phyloP scores from a whole-genome alignment of 31 red algal species.

The Porphyra umbilicalis region DNA sequence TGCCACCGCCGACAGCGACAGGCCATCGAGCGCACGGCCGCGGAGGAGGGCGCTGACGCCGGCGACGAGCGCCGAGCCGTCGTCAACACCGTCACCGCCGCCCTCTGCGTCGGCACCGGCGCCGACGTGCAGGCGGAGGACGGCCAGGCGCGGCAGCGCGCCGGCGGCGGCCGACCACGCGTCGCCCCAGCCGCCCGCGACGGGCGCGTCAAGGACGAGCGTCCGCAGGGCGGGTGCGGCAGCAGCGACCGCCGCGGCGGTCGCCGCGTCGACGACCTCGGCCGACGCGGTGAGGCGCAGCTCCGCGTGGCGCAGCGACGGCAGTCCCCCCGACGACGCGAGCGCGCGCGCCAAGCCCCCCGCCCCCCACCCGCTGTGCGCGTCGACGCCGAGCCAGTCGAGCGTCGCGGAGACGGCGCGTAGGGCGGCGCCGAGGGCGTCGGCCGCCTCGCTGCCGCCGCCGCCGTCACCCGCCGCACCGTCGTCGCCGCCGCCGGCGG shows the following conservation, averaged over 20 bases:
- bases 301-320: not conserved
- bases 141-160: not conserved
- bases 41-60: not conserved
- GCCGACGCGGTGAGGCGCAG: not conserved
- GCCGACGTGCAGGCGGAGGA: not conserved
- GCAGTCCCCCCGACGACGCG: not conserved
- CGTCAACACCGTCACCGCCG: not conserved
- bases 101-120: no score
- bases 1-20: not conserved
- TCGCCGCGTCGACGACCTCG: not conserved
- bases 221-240: not conserved
- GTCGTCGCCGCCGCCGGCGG: not conserved
- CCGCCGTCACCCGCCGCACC: not conserved
- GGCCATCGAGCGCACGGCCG: not conserved
- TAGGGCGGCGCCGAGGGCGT: not conserved
- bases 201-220: not conserved
- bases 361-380: not conserved
- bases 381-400: not conserved
- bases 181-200: not conserved
- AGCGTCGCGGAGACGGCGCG: not conserved
- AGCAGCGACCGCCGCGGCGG: not conserved
- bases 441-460: not conserved
- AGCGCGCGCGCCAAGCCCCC: not conserved
- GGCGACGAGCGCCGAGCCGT: not conserved
- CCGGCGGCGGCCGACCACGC: not conserved